phyloP scores from a whole-genome alignment of 1,284 basidiomycete genomes.

The Testicularia cyperi region DNA sequence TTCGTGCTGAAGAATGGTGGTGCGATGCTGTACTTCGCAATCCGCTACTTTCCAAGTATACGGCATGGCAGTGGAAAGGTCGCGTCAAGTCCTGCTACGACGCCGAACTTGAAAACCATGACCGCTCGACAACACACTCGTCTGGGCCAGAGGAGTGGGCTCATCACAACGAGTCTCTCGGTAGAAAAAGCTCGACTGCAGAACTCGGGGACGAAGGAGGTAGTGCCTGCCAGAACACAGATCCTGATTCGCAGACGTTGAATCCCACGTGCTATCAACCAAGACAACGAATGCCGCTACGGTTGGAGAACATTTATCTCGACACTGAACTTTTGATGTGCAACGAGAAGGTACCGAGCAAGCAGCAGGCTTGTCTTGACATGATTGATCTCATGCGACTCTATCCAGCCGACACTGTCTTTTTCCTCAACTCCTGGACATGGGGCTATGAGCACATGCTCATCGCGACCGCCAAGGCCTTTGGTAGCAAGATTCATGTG shows the following conservation, averaged over 20 bases:
- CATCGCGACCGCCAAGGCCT: slow-evolving; percentile 30
- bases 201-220: neutral
- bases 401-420: slow-evolving; percentile 68
- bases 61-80: slow-evolving; percentile 64
- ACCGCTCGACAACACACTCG: too few relatives aligned
- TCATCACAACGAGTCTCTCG: slow-evolving; percentile 17
- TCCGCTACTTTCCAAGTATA: slow-evolving; percentile 72
- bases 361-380: slow-evolving; percentile 63
- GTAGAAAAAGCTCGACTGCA: slow-evolving; percentile 6
- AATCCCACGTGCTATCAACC: neutral
- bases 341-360: slow-evolving; percentile 18
- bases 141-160: slow-evolving; percentile 18
- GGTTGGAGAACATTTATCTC: slow-evolving; percentile 78
- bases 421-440: slow-evolving; percentile 90
- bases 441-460: slow-evolving; percentile 68
- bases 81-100: too few relatives aligned
- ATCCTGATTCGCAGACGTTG: neutral
- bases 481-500: slow-evolving; percentile 71
- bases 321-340: slow-evolving; percentile 70
- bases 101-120: too few relatives aligned
- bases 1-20: slow-evolving; percentile 80
- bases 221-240: slow-evolving; percentile 5
- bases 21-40: slow-evolving; percentile 70
- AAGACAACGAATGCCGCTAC: slow-evolving; percentile 3
- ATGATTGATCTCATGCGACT: slow-evolving; percentile 66